Conservation (phyloP, 495 filamentous ascomycete species). For the Sordaria brevicollis region DNA sequence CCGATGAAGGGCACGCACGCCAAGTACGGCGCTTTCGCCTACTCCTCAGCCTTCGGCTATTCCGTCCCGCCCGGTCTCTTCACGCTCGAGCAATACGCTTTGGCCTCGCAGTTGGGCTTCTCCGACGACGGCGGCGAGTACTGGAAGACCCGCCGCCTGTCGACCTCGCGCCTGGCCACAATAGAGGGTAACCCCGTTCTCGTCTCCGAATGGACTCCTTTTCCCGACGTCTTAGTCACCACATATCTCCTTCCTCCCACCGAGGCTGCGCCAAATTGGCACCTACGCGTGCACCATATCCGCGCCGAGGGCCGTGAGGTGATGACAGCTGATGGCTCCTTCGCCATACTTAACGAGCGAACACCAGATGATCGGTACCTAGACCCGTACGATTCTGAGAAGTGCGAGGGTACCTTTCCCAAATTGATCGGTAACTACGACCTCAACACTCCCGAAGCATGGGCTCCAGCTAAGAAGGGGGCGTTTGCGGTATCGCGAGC, state of each 20-base stretch:
- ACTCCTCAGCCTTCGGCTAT: conserved; percentile 64
- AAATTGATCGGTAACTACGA: conserved; percentile 47
- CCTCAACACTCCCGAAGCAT: conserved; percentile 45
- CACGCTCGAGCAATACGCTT: conserved; percentile 63
- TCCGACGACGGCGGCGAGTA: conserved; percentile 71
- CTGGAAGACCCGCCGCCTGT: conserved; percentile 62
- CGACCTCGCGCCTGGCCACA: conserved; percentile 44
- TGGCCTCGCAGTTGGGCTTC: conserved; percentile 63
- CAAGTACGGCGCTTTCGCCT: conserved; percentile 73
- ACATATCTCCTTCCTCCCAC: conserved; percentile 55
- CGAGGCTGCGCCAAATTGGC: conserved; percentile 49
- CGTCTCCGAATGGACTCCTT: conserved; percentile 57
- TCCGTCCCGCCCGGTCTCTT: conserved; percentile 67
- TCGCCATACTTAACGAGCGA: conserved; percentile 57
- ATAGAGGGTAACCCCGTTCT: conserved; percentile 43
- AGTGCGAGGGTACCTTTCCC: conserved; percentile 37
- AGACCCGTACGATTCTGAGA: conserved; percentile 35
- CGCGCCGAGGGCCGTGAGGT: conserved; percentile 43
- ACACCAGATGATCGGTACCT: conserved; percentile 48
- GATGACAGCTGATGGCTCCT: conserved; percentile 59
- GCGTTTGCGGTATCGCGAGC: conserved; percentile 55
- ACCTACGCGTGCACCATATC: conserved; percentile 54
- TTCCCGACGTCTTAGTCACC: conserved; percentile 50
- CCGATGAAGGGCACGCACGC: conserved; percentile 69
- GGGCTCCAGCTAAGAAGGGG: conserved; percentile 34